These are phyloP conservation scores for Chrysoporthe puriensis DNA, from an alignment of 2,329 filamentous ascomycete species.

Conservation along the genomic window DNA sequence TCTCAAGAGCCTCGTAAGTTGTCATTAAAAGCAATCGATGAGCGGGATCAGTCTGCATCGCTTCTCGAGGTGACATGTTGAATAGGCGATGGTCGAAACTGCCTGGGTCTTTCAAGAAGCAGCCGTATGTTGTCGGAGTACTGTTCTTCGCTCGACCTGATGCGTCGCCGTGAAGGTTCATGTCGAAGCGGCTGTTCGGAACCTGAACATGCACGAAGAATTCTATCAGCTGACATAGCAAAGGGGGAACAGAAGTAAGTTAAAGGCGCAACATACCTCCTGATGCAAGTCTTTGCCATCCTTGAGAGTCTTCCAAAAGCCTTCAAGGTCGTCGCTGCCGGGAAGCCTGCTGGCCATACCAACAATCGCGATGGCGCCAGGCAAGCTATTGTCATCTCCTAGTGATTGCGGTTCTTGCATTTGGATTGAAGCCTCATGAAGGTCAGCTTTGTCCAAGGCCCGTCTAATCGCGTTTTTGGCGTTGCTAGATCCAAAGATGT, in stretches of 20 bases:
- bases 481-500: not conserved
- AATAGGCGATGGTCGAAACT: conserved; percentile 9
- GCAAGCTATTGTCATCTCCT: not conserved
- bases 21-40: conserved; percentile 11
- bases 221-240: not conserved
- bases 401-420: not conserved
- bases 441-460: not conserved
- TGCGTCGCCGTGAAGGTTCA: conserved; percentile 5
- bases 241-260: too few species aligned
- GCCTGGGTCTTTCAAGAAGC: conserved; percentile 6
- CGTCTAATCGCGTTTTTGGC: not conserved
- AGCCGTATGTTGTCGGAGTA: not conserved
- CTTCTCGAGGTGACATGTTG: conserved; percentile 3
- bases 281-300: not conserved
- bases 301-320: not conserved
- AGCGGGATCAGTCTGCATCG: conserved; percentile 4
- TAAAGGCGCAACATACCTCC: not conserved
- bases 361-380: conserved; percentile 11
- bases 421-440: too few species aligned
- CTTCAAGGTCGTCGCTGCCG: not conserved
- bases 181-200: conserved; percentile 9
- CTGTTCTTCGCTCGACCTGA: not conserved
- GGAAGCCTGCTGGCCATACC: conserved; percentile 5
- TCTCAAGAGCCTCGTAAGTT: conserved; percentile 20
- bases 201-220: not conserved